Percentiles rank a stretch among this genome's conserved stretches.
phyloP scores from a whole-genome alignment of 768 basidiomycete genomes.

The Russula virescens region DNA sequence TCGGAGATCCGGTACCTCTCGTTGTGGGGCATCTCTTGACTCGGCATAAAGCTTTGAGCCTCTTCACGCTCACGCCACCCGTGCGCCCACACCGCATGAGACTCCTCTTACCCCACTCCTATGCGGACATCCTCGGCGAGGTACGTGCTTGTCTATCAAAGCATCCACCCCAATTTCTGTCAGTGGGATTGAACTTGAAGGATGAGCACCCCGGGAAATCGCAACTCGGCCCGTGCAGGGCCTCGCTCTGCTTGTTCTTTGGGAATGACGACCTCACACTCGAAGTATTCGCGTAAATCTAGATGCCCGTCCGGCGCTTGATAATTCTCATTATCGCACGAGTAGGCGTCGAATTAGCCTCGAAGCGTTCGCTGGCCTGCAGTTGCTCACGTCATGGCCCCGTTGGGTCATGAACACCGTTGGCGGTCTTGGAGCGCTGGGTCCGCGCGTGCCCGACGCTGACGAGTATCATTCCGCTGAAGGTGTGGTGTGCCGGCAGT shows the following conservation, averaged over 20 bases:
- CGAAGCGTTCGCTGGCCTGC: conserved; percentile 33
- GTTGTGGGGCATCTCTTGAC: conserved; percentile 48
- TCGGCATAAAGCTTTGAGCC: conserved; percentile 28
- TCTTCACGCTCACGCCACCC: conserved; percentile 32
- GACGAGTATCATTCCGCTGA: conserved; percentile 56
- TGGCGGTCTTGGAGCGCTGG: conserved; percentile 49
- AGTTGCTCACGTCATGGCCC: conserved; percentile 57
- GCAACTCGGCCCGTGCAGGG: conserved; percentile 41
- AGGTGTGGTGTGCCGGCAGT: conserved; percentile 47
- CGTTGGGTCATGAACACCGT: conserved; percentile 28
- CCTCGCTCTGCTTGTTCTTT: conserved; percentile 45
- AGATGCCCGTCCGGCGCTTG: conserved; percentile 40
- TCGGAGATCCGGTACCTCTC: conserved; percentile 45
- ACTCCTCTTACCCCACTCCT: conserved; percentile 52
- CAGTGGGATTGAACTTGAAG: too few relatives aligned
- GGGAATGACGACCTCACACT: conserved; percentile 37
- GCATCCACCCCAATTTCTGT: not conserved
- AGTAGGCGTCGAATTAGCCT: conserved; percentile 35
- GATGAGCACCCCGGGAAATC: conserved; percentile 34
- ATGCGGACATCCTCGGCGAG: conserved; percentile 37
- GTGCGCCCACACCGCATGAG: conserved; percentile 44
- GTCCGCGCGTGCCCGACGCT: conserved; percentile 53
- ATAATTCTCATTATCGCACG: conserved; percentile 57
- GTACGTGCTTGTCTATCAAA: conserved; percentile 1
- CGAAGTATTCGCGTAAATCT: conserved; percentile 37